phyloP scores from a whole-genome alignment of 257 asterid species.

The Fraxinus excelsior region DNA sequence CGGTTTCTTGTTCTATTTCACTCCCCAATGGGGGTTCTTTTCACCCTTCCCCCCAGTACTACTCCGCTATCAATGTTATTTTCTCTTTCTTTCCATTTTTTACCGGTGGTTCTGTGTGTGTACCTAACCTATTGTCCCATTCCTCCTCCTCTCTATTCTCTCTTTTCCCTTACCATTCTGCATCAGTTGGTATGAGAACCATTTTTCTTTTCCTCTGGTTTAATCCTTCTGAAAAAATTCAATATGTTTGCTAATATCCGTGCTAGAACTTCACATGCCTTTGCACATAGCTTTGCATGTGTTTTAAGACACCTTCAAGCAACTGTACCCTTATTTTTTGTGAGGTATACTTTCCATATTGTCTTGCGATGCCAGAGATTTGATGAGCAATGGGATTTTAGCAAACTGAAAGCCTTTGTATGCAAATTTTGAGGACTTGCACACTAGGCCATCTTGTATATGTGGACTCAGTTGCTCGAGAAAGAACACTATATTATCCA shows the following conservation, averaged over 20 bases:
- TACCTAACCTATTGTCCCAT: neutral
- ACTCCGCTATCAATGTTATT: neutral
- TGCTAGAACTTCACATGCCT: neutral
- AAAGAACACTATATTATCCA: neutral
- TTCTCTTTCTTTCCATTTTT: neutral
- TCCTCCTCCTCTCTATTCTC: neutral
- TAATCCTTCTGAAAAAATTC: neutral
- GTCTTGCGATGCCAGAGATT: neutral
- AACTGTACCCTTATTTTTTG: neutral
- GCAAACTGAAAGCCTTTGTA: neutral
- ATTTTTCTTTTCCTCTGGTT: neutral
- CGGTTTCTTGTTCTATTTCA: too few species aligned
- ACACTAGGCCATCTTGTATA: neutral
- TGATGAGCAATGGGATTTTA: neutral
- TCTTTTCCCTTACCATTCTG: neutral
- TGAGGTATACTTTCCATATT: neutral
- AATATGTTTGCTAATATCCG: neutral
- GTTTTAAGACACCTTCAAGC: neutral
- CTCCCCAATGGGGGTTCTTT: too few species aligned
- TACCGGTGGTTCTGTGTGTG: neutral
- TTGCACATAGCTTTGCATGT: neutral
- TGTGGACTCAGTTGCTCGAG: neutral
- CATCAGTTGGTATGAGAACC: neutral
- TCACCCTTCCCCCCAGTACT: too few species aligned
- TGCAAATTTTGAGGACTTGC: neutral